Evolutionary conservation across 345 rosid genomes (phyloP), one percentile per base, ranked within the genome.

Genomic region (Pugionium dolabratum): DNA sequence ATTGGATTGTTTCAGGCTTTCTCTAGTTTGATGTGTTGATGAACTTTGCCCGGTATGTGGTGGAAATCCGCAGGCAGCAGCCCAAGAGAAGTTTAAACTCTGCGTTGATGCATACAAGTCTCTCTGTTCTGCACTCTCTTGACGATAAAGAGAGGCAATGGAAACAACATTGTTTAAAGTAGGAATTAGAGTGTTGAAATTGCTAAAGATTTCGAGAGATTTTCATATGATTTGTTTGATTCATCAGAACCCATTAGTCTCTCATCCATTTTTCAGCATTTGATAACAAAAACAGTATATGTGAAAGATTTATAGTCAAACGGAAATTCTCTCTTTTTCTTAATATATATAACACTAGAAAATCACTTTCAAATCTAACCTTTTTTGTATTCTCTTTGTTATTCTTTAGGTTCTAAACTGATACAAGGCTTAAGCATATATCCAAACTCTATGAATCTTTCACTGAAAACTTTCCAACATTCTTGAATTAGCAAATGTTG

Each of bases 1-100:
- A 29, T 53, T 54, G 3, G 58, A 34, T 11, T 39, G 56, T 6
- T 49, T 45, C 26, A 37, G 33, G 7, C 9, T 9, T 42, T 2
- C 5, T 54, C 4, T 33, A 28, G 36, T 11, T 32, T 32, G 2
- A 6, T 5, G 4, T 41, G 55, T 31, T 41, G 48, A 34, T n/a
- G 9, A 7, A 9, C 44, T 6, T 1, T 18, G 53, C 37, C 48
- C 27, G 51, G 6, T 40, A 10, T 47, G 69, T 39, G 64, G 37
- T 63, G 32, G 53, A 40, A 41, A 33, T 70, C 31, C 31, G 76
- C 92, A 89, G 95, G 88, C 75, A 6, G 71, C 53, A 51, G 98
- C 98, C 1, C 86, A 78, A 79, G 98, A 93, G 84, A 93, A 85
- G 78, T 93, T 93, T 73, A 90, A 90, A 64, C 71, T 80, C 5